Base-by-base conservation (phyloP, 2,329 filamentous ascomycete species). In the Fusarium lyarnte region DNA sequence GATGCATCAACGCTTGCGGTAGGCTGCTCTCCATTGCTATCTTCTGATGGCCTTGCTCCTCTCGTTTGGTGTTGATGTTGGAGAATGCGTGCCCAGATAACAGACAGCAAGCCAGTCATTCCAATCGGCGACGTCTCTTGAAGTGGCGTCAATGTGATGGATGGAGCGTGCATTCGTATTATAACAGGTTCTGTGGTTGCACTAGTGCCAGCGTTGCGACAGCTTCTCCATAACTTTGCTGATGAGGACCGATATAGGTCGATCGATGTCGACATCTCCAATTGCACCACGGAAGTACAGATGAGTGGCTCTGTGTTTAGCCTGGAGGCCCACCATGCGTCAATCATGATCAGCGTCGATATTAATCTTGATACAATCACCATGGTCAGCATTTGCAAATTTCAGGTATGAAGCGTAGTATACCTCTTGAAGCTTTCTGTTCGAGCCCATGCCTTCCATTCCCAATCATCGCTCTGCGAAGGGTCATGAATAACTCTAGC, bases 361-460 rank as follows among this genome's bases (percentile, higher is more conserved):
- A 66, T 60, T 12, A 67, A 19, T 6, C 64, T 67, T 13, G 0
- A 23, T 1, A 17, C 5, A n/a, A 0, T 4, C 1, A 2, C 1
- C 21, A 8, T 4, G 9, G 14, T 47, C 16, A 41, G 13, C 16
- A 5, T 13, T 8, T 7, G 23, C 6, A n/a, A 7, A n/a, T 9
- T 3, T 6, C 1, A 11, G 6, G 3, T 4, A 38, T 2, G 0
- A 16, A 16, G 41, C 11, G 10, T 3, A 3, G 7, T 33, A n/a
- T 36, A 43, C 43, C 46, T 45, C 9, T 38, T 38, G 1, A 36
- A 33, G 3, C 41, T 47, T 43, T 62, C 47, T 2, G 42, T 38
- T 21, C 66, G 29, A 13, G 66, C 66, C 66, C 66, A 68, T 6
- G 58, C 36, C 5, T 69, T 68, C 66, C 66, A 69, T 1, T n/a